Conservation (phyloP, 176 grass and related monocot species). For the maize (Zea mays) region Zm-B73-REFERENCE-NAM-5.0 NC_050096.1:224464501-224465000, state of each 20-base stretch:
- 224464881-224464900: conserved; percentile 67
- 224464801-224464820: conserved; percentile 20
- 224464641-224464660: conserved; percentile 37
- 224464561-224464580: background rate
- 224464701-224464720: background rate
- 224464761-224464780: background rate
- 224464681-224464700: conserved; percentile 1
- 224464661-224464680: conserved; percentile 36
- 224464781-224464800: conserved; percentile 21
- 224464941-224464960: conserved; percentile 83
- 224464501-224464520: conserved; percentile 15
- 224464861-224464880: conserved; percentile 93
- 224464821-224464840: background rate
- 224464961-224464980: conserved; percentile 68
- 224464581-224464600: background rate
- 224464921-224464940: conserved; percentile 53
- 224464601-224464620: no score
- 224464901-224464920: conserved; percentile 60
- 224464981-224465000: conserved; percentile 91
- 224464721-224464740: background rate
- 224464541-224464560: background rate
- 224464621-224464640: conserved; percentile 41
- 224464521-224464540: background rate
- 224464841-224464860: conserved; percentile 37
- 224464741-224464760: conserved; percentile 10